Percentiles rank a stretch among this genome's conserved stretches.
These are phyloP conservation scores for Hanseniaspora guilliermondii DNA, from an alignment of 805 yeast genomes.

Conservation along the genomic window DNA sequence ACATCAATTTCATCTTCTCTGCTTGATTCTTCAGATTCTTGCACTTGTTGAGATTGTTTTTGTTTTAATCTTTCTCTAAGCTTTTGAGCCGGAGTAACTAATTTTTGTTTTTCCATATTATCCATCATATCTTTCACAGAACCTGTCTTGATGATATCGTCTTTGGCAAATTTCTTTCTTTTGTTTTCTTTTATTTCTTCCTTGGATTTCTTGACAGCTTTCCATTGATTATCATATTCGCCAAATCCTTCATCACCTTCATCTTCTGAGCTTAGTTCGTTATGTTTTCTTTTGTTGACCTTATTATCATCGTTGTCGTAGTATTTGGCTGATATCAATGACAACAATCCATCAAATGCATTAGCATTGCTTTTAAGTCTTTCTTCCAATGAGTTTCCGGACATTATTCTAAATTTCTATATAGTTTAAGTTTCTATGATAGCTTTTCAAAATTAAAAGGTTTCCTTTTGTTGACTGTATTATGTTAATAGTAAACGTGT, in stretches of 20 bases:
- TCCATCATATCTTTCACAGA: slow-evolving; percentile 19
- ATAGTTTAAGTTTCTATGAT: too few relatives aligned
- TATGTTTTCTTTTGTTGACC: slow-evolving; percentile 29
- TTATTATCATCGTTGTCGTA: slow-evolving; percentile 78
- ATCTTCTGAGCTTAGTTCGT: not conserved
- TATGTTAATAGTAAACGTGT: too few relatives aligned
- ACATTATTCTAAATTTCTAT: slow-evolving; percentile 26
- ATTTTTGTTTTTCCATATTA: slow-evolving; percentile 15
- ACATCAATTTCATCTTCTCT: slow-evolving; percentile 29
- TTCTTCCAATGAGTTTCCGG: slow-evolving; percentile 50
- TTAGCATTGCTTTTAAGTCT: slow-evolving; percentile 64
- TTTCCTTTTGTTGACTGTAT: too few relatives aligned
- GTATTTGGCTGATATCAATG: slow-evolving; percentile 86
- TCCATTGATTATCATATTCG: slow-evolving; percentile 53
- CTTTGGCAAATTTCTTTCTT: slow-evolving; percentile 66
- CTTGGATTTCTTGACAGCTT: slow-evolving; percentile 62
- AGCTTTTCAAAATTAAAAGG: too few relatives aligned
- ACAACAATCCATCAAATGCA: slow-evolving; percentile 78
- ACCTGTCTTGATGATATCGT: slow-evolving; percentile 22
- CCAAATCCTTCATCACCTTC: slow-evolving; percentile 2
- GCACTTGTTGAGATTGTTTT: slow-evolving; percentile 18
- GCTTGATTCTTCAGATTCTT: slow-evolving; percentile 19
- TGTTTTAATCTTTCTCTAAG: slow-evolving; percentile 15
- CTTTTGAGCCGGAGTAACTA: slow-evolving; percentile 13
- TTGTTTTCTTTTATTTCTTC: slow-evolving; percentile 50